Evolutionary conservation across 495 filamentous ascomycete species (phyloP), one percentile per base, ranked within the genome.

Genomic region (Neurospora sp.): DNA sequence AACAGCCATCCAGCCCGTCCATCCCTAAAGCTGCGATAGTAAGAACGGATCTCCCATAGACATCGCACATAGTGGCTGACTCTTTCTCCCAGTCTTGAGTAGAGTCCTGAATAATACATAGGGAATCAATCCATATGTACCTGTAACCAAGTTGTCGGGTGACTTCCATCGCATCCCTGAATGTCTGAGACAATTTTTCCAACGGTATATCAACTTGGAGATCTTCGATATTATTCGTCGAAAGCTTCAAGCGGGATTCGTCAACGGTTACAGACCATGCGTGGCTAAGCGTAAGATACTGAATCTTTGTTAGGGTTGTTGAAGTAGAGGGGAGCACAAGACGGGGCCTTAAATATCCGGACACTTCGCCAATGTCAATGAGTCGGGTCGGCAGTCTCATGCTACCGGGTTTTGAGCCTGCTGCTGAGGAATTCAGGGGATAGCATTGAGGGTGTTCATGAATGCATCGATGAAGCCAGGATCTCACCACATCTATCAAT

Each of bases 271-370:
- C 45, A 5, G 45, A 53, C 45, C 45, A 53, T 2, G 1, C 20
- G 20, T 53, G 45, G 45, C 45, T 53, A 27, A 53, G 20, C 20
- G 45, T 6, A 22, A 27, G 3, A 3, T 53, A 53, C 20, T 27
- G 3, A 0, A 53, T 53, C n/a, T 6, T 0, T 10, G 9, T 0
- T 1, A 53, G 6, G 1, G n/a, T 0, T 14, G 45, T 0, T 1
- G 45, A 22, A 6, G 0, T 27, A 1, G 45, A 53, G 0, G 45
- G 45, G 0, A 53, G 45, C 20, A 53, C 9, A 53, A 53, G 45
- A 53, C 45, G 45, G 6, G 45, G 9, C 20, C 0, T 53, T 14
- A 53, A 3, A 0, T 12, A 0, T 10, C 45, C 45, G 9, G 4
- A 0, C 0, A 0, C 4, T 6, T 53, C 20, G 9, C 45, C 45